A percentile compares a stretch with the other conserved stretches of the same genome.
Conservation (phyloP, 1,139 yeast genomes). For the Zygoascus hellenicus region DNA sequence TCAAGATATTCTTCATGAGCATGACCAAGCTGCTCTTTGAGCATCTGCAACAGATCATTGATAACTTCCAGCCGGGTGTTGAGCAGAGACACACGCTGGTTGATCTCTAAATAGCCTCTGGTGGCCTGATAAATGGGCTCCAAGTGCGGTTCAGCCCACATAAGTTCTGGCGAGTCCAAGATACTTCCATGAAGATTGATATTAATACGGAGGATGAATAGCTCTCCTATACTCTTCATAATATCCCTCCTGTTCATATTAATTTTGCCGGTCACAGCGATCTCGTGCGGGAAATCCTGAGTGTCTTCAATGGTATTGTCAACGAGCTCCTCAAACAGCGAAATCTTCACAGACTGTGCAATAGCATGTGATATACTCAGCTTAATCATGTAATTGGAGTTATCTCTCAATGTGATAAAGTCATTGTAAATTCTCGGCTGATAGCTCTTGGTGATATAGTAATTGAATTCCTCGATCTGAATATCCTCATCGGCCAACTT, state of each 20-base stretch:
- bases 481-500: conserved; percentile 86
- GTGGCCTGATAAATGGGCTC: conserved; percentile 97
- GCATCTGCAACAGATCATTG: conserved; percentile 87
- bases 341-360: conserved; percentile 89
- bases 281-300: conserved; percentile 92
- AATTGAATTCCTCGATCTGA: conserved; percentile 90
- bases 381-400: conserved; percentile 83
- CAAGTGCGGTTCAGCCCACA: conserved; percentile 98
- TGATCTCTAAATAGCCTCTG: conserved; percentile 88
- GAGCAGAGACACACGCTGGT: conserved; percentile 81
- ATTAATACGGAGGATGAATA: conserved; percentile 75
- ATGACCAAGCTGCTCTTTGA: conserved; percentile 93
- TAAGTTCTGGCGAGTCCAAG: conserved; percentile 89
- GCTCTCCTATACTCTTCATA: conserved; percentile 94
- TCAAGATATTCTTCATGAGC: conserved; percentile 82
- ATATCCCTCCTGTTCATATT: conserved; percentile 91
- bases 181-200: conserved; percentile 93
- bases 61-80: conserved; percentile 92
- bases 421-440: conserved; percentile 95
- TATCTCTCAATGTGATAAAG: conserved; percentile 86
- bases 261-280: conserved; percentile 90
- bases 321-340: conserved; percentile 88
- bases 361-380: conserved; percentile 90
- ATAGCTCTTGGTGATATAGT: conserved; percentile 84
- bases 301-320: conserved; percentile 96